Evolutionary conservation across 75 land plant species (phyloP), one percentile per base, ranked within the genome.

Genomic region (Pinus taeda): DNA sequence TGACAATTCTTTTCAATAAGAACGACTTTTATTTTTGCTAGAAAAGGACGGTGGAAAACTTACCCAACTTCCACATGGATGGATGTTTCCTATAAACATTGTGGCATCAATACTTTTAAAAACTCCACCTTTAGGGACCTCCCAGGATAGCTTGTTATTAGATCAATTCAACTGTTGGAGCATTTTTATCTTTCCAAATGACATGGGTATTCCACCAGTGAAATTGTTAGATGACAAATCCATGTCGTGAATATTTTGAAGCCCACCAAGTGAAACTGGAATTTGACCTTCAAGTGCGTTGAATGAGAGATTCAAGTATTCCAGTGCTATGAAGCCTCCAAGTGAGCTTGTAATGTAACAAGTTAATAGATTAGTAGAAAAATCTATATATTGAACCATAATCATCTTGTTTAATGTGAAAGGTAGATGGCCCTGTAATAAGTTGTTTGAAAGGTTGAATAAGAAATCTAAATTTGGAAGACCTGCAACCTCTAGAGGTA

Each of bases 161-260:
- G 42, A 33, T 14, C 30, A 12, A 59, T 82, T 82, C 15, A 39
- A 26, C 3, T 22, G 26, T 4, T 0, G 29, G 0, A 64, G 67
- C 9, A 22, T 26, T 9, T 24, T 62, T 4, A n/a, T 1, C 1
- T 62, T 62, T 21, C 26, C 3, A 2, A 62, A 21, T 24, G 13
- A 6, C 8, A 24, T 2, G 0, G 20, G 67, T 29, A 64, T 64
- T 4, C 5, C 14, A 26, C 67, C 67, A 15, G 15, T 12, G 4
- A 64, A 64, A 0, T 80, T 42, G 60, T 89, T 89, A 6, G 33
- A 18, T 15, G 81, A 73, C 45, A 89, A 74, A 20, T 82, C 74
- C 55, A 89, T 5, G 15, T 39, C 57, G 9, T 15, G 26, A 7
- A 83, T 70, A 6, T 71, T 37, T 39, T 33, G 5, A 62, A 71